These are phyloP conservation scores for Hypoxylon sp. DNA, from an alignment of 2,329 filamentous ascomycete species.

Conservation along the genomic window DNA sequence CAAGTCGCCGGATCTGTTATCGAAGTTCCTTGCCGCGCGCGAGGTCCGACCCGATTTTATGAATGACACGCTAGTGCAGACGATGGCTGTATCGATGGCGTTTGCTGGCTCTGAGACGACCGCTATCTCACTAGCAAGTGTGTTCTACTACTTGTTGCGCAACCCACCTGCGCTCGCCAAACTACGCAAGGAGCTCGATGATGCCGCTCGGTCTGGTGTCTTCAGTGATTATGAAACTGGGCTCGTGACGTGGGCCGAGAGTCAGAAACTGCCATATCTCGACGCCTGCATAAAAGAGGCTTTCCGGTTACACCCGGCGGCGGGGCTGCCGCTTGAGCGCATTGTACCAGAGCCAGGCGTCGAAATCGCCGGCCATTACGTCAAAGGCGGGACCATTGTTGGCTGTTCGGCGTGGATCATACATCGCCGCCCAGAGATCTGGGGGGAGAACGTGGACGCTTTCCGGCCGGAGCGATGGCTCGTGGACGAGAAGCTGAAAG, in stretches of 20 bases:
- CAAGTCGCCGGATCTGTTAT: slow-evolving; percentile 70
- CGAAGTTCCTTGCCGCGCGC: slow-evolving; percentile 78
- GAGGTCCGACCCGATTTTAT: slow-evolving; percentile 78
- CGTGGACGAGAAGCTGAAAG: slow-evolving; percentile 56
- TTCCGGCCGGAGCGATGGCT: slow-evolving; percentile 79
- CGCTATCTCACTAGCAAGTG: slow-evolving; percentile 76
- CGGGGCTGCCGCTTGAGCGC: slow-evolving; percentile 79
- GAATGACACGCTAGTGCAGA: slow-evolving; percentile 76
- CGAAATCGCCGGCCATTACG: slow-evolving; percentile 71
- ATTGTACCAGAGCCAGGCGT: slow-evolving; percentile 75
- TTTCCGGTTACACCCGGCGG: slow-evolving; percentile 80
- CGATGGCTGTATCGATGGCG: slow-evolving; percentile 78
- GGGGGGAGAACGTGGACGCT: slow-evolving; percentile 73
- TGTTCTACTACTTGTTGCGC: slow-evolving; percentile 81
- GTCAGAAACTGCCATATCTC: slow-evolving; percentile 78
- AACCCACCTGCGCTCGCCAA: slow-evolving; percentile 67
- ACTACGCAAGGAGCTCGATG: slow-evolving; percentile 73
- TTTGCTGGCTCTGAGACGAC: slow-evolving; percentile 85
- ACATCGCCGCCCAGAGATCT: slow-evolving; percentile 75
- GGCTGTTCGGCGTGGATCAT: slow-evolving; percentile 83
- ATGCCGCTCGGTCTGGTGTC: slow-evolving; percentile 64
- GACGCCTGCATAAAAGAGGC: slow-evolving; percentile 84
- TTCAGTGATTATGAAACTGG: slow-evolving; percentile 67
- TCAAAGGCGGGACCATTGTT: slow-evolving; percentile 79
- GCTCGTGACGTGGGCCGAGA: slow-evolving; percentile 77